Base-by-base conservation (phyloP, 1,284 basidiomycete genomes). In the Jaminaea rosea region DNA sequence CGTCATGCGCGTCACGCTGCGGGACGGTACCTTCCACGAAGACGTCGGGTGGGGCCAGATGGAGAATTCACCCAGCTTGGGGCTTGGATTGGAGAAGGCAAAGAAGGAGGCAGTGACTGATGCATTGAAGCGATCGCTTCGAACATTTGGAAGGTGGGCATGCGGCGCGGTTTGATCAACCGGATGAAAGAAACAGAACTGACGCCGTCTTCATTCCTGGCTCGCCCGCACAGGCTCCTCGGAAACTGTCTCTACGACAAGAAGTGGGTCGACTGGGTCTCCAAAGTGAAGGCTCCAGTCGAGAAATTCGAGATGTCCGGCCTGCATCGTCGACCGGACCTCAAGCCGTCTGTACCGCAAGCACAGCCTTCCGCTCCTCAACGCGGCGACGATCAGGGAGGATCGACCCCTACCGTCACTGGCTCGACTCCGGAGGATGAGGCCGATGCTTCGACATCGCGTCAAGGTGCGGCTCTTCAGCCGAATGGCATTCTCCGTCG, bases 61-160 rank as follows among this genome's bases (percentile, higher is more conserved):
- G 39, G 91, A 96, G 67, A 96, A 94, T 64, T 77, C 81, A 19
- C 86, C 83, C 72, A 84, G 83, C 52, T 96, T 93, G 74, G 88
- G 82, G 0, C 80, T 81, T 13, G 91, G 88, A 1, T 72, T 98
- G 26, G 92, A 97, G 68, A 98, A 98, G 82, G 93, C 91, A 52
- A 93, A 94, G 79, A 98, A 98, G 71, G 93, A 97, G 72, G 91
- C 94, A 0, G 86, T 96, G 0, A 98, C 93, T 0, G 93, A 98
- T 65, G 92, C 81, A 0, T 77, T 93, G 44, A 98, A 98, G 76
- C 84, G 93, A 29, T 83, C 89, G 0, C 78, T 98, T 19, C 81
- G 89, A 46, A 88, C 84, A 60, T 98, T 98, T 73, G 93, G 94
- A 46, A 93, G 92, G 70, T 77, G 97, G 1, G 79, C n/a, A n/a